phyloP scores from a whole-genome alignment of 768 basidiomycete species.

The Chalciporus piperatus region DNA sequence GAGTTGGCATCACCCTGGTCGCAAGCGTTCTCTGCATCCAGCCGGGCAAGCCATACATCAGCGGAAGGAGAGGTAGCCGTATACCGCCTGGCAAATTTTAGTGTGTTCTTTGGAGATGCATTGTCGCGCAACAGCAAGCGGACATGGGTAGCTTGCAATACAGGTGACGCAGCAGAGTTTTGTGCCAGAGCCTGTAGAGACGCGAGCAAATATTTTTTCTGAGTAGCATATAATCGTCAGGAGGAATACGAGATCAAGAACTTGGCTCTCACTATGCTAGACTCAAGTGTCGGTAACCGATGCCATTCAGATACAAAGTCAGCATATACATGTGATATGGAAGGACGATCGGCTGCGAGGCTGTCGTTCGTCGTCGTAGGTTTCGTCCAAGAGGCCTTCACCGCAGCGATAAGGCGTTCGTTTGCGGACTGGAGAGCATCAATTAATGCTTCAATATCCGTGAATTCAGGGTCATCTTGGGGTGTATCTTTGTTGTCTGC shows the following conservation, averaged over 20 bases:
- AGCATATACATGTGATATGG: slow-evolving; percentile 36
- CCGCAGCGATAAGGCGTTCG: slow-evolving; percentile 27
- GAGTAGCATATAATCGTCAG: neutral
- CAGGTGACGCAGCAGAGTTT: slow-evolving; percentile 16
- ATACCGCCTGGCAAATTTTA: slow-evolving; percentile 46
- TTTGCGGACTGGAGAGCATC: slow-evolving; percentile 32
- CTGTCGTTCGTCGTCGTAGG: slow-evolving; percentile 1
- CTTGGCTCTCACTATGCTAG: slow-evolving; percentile 28
- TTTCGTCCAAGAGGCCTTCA: slow-evolving; percentile 26
- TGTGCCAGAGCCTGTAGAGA: slow-evolving; percentile 40
- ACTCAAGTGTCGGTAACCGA: slow-evolving; percentile 28
- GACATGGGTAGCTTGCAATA: slow-evolving; percentile 37
- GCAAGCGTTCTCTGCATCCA: slow-evolving; percentile 41
- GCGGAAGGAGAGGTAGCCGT: slow-evolving; percentile 38
- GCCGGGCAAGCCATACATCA: slow-evolving; percentile 51
- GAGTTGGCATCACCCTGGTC: slow-evolving; percentile 24
- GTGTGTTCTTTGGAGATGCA: slow-evolving; percentile 32
- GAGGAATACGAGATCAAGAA: neutral
- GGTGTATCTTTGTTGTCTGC: slow-evolving; percentile 9
- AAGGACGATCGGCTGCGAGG: slow-evolving; percentile 25
- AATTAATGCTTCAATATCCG: slow-evolving; percentile 22
- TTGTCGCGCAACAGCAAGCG: slow-evolving; percentile 30
- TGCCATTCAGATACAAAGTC: slow-evolving; percentile 51
- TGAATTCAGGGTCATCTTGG: slow-evolving; percentile 4
- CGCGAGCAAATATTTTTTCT: slow-evolving; percentile 56